Conservation (phyloP, 2,329 filamentous ascomycete genomes). For the Penicillium concentricum region DNA sequence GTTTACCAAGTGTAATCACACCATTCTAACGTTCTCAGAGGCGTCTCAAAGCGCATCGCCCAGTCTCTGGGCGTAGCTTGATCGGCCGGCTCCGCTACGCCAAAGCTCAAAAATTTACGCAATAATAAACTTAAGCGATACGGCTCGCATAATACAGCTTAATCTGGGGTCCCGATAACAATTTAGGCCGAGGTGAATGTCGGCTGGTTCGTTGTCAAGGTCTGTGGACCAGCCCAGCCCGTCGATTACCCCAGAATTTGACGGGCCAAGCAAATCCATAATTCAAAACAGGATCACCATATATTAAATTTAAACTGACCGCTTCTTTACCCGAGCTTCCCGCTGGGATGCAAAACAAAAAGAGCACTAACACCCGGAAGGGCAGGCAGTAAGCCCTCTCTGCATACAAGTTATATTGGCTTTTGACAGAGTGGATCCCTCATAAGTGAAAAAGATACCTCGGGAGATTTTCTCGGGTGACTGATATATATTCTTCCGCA, state of each 20-base stretch:
- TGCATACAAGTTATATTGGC: slow-evolving; percentile 11
- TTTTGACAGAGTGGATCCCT: background rate
- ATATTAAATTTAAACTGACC: background rate
- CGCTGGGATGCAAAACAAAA: background rate
- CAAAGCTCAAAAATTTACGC: background rate
- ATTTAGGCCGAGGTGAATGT: background rate
- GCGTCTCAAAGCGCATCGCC: background rate
- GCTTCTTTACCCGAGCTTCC: background rate
- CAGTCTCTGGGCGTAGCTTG: slow-evolving; percentile 2
- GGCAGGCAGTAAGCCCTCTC: background rate
- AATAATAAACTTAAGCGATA: background rate
- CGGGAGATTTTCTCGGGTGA: background rate
- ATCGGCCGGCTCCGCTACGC: background rate
- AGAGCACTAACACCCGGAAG: background rate
- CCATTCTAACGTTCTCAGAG: no score
- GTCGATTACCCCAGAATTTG: slow-evolving; percentile 9
- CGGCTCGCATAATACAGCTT: background rate
- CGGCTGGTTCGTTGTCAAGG: background rate
- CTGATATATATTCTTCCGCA: background rate
- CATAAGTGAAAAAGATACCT: background rate
- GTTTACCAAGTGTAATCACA: no score
- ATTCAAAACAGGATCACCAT: background rate
- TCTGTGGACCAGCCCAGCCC: background rate
- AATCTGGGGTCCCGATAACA: background rate
- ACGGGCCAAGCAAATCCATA: background rate